Base-by-base conservation (phyloP, 345 rosid genomes). In the Nephelium lappaceum region DNA sequence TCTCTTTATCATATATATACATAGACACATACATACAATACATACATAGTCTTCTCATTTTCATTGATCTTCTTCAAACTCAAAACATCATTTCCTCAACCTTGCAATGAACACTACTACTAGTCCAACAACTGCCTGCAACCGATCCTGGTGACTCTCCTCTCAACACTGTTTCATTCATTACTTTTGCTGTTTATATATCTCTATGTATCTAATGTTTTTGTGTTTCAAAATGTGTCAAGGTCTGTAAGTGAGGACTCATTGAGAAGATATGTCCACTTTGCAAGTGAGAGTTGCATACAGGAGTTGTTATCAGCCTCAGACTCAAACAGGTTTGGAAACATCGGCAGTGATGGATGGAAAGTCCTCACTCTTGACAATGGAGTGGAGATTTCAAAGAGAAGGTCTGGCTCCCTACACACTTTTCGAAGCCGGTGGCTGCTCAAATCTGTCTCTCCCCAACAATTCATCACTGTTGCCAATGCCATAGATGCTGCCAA, bases 241-340 rank as follows among this genome's bases (percentile, higher is more conserved):
- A 88, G 98, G 98, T 88, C 95, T 9, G 86, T 93, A 27, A 93
- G 98, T 18, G 98, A 93, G 73, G 96, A 90, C 36, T 93, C 98
- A 0, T 27, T 93, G 49, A 90, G 84, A 74, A 86, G 96, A 70
- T 93, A 92, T 66, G 98, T 93, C 69, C 89, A 85, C 38, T 92
- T 92, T 70, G 98, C 98, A 0, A 91, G 96, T 55, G 96, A 93
- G 79, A 88, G 84, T 73, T 92, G 96, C 77, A 90, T 91, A 71
- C 98, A 93, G 83, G 98, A 93, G 73, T 73, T 89, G 76, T 82
- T 90, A 57, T 83, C 92, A 10, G 93, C 98, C 38, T 93, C 98
- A 8, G 92, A 85, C 12, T 80, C 93, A 1, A 86, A 85, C 77
- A 83, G 84, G 71, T 77, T 82, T 55, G 87, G 89, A n/a, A 80